A percentile compares a stretch with the other conserved stretches of the same genome.
These are phyloP conservation scores for Aureobasidium sp. DNA, from an alignment of 2,329 filamentous ascomycete species.

Conservation along the genomic window DNA sequence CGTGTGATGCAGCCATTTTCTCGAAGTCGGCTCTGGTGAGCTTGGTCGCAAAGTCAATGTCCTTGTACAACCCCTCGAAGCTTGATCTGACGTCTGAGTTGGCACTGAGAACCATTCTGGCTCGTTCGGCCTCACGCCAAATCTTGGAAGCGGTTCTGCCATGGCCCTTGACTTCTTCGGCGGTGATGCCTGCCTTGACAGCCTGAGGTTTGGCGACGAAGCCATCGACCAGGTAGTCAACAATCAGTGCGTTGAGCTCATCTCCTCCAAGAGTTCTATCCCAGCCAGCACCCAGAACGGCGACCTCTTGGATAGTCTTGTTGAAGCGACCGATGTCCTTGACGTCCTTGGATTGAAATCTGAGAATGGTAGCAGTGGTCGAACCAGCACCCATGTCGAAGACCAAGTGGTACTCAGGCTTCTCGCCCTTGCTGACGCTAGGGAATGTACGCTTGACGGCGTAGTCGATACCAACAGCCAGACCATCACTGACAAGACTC, in stretches of 20 bases:
- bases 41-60: conserved; percentile 91
- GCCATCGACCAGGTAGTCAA: conserved; percentile 78
- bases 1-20: conserved; percentile 61
- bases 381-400: conserved; percentile 98
- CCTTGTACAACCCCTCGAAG: conserved; percentile 86
- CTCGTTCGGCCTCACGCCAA: conserved; percentile 82
- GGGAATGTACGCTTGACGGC: conserved; percentile 87
- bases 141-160: conserved; percentile 83
- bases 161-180: conserved; percentile 60
- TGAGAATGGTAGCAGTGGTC: conserved; percentile 80
- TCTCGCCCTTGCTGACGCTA: conserved; percentile 70
- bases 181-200: conserved; percentile 56
- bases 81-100: conserved; percentile 74
- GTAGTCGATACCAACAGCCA: conserved; percentile 92
- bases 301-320: conserved; percentile 95
- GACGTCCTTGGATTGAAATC: conserved; percentile 79
- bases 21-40: conserved; percentile 75
- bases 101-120: conserved; percentile 85
- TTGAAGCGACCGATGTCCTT: conserved; percentile 92
- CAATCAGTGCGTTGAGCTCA: conserved; percentile 75
- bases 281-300: conserved; percentile 79
- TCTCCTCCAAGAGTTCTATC: conserved; percentile 87
- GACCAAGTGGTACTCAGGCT: conserved; percentile 85
- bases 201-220: conserved; percentile 62
- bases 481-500: conserved; percentile 76